These are phyloP conservation scores for Dipteronia sinensis DNA, from an alignment of 345 rosid genomes.

Conservation along the genomic window DNA sequence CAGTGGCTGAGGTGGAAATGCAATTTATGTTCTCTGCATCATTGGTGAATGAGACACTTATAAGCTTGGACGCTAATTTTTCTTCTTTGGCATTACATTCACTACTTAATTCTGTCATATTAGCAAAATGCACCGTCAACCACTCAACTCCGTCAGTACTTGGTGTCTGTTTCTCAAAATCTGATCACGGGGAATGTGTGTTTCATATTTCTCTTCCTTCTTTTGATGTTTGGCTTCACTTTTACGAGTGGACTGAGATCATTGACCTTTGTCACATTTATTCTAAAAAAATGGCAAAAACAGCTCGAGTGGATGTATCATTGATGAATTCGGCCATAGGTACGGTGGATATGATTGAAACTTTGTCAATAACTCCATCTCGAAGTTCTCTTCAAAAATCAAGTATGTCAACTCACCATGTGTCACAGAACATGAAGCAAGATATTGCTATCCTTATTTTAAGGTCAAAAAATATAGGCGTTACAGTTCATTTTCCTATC, in stretches of 20 bases:
- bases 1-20: conserved; percentile 63
- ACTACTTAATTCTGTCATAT: conserved; percentile 45
- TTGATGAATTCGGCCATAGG: conserved; percentile 25
- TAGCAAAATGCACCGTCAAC: conserved; percentile 55
- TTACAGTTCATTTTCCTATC: conserved; percentile 59
- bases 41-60: conserved; percentile 47
- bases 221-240: conserved; percentile 73
- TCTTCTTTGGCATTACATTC: conserved; percentile 55
- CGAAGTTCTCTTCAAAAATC: conserved; percentile 31
- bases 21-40: conserved; percentile 59
- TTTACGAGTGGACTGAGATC: conserved; percentile 55
- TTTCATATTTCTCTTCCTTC: conserved; percentile 66
- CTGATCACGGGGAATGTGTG: conserved; percentile 37
- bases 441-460: conserved; percentile 29
- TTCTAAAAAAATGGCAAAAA: conserved; percentile 40
- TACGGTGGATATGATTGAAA: conserved; percentile 24
- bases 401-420: conserved; percentile 28
- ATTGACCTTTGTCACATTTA: conserved; percentile 41
- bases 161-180: conserved; percentile 44
- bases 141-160: conserved; percentile 50
- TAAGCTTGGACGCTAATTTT: conserved; percentile 48
- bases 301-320: conserved; percentile 25
- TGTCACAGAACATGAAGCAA: conserved; percentile 28
- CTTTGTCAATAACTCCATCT: conserved; percentile 22
- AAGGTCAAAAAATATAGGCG: conserved; percentile 59